Base-by-base conservation (phyloP, 2,329 filamentous ascomycete species). In the Penicillium sumatraense region DNA sequence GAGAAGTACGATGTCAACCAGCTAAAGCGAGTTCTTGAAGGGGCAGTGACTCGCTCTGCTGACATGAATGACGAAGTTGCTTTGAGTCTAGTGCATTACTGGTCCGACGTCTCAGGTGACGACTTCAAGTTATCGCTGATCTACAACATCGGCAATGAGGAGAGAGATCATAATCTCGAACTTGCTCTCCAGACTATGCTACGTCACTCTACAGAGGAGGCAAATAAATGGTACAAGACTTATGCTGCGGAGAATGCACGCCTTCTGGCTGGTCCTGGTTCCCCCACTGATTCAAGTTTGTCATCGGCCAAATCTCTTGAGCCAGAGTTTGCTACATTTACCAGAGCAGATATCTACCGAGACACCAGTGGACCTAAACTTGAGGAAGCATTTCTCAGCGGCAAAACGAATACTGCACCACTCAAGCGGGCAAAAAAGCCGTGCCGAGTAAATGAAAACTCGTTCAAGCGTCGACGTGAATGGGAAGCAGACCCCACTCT, bases 281-380 rank as follows among this genome's bases (percentile, higher is more conserved):
- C 62, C 21, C 64, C 60, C 36, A 75, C 68, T 18, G 66, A 68
- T 11, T 75, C 74, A 14, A 76, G 72, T 11, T 54, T 77, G 20
- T 77, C 76, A 31, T 73, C 75, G 8, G 72, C 72, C 9, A 71
- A 74, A 38, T 75, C 75, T 5, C 59, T 75, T 29, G 68, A 72
- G 35, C 65, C 64, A 44, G 72, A 75, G 51, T 16, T 23, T 10
- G 11, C 40, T 68, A 68, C 18, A 65, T 65, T 48, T 63, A 62
- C n/a, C 67, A 68, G 29, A 44, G 54, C 62, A 2, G 62, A 66
- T 31, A 62, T 66, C 33, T 66, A 66, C 47, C 62, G 62, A 7
- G 62, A 64, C 38, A 63, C 60, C 10, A 60, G 51, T 49, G 63
- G 63, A 11, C 52, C 60, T 16, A 58, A 57, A 13, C 52, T 63